Evolutionary conservation across 1,139 yeast genomes (phyloP).

Genomic region (Blastobotrys indianensis): DNA sequence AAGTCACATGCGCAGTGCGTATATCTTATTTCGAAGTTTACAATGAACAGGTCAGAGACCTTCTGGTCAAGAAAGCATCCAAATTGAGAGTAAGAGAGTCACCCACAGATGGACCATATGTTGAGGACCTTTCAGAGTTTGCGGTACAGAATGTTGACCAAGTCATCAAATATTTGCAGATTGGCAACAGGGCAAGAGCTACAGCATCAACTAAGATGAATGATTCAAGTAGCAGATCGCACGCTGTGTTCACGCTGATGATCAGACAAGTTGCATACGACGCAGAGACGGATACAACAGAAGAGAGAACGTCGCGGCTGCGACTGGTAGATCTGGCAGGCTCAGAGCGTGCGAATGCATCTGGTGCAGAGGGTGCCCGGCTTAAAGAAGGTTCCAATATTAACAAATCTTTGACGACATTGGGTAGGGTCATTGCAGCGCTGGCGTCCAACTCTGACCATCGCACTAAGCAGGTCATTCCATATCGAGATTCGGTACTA

Average conservation of each 20-base stretch:
- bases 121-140: slow-evolving; percentile 54
- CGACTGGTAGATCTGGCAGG: slow-evolving; percentile 80
- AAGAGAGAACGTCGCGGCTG: slow-evolving; percentile 57
- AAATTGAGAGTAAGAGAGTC: slow-evolving; percentile 54
- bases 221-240: slow-evolving; percentile 57
- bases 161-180: slow-evolving; percentile 39
- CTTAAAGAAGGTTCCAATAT: slow-evolving; percentile 70
- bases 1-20: slow-evolving; percentile 48
- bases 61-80: slow-evolving; percentile 32
- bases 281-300: slow-evolving; percentile 42
- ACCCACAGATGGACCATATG: slow-evolving; percentile 60
- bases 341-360: slow-evolving; percentile 59
- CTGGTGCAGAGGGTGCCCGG: slow-evolving; percentile 61
- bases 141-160: slow-evolving; percentile 42
- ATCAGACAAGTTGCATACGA: slow-evolving; percentile 51
- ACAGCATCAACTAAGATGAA: slow-evolving; percentile 70
- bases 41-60: slow-evolving; percentile 63
- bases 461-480: slow-evolving; percentile 40
- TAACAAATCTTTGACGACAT: slow-evolving; percentile 66
- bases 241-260: slow-evolving; percentile 63
- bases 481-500: slow-evolving; percentile 66
- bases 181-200: slow-evolving; percentile 50
- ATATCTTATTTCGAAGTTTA: slow-evolving; percentile 66
- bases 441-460: slow-evolving; percentile 39
- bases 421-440: slow-evolving; percentile 67